phyloP scores from a whole-genome alignment of 306 rosid genomes.

The Sphenostylis stenocarpa region DNA sequence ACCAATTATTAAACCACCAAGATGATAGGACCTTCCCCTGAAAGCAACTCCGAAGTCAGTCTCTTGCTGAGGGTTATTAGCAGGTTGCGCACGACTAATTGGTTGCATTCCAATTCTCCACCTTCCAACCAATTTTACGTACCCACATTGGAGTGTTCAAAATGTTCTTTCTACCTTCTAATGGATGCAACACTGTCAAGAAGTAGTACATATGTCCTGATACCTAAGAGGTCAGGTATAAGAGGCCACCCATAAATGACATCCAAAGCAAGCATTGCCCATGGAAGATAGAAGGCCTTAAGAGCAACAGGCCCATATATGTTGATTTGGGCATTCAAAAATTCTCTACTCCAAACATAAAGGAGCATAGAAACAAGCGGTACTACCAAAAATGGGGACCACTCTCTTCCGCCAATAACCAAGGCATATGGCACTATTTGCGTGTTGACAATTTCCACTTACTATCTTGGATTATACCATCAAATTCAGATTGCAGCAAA shows the following conservation, averaged over 20 bases:
- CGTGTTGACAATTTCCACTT: no score
- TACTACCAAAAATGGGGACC: constrained; percentile 64
- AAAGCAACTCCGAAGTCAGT: constrained; percentile 61
- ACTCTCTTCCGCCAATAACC: no score
- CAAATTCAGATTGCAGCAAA: no score
- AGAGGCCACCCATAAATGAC: constrained; percentile 78
- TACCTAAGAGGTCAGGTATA: constrained; percentile 74
- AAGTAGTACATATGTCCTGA: constrained; percentile 94
- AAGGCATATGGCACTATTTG: no score
- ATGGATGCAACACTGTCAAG: constrained; percentile 91
- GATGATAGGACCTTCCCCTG: constrained; percentile 86
- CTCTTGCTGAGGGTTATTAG: constrained; percentile 47
- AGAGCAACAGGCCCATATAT: constrained; percentile 88
- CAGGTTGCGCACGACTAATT: constrained; percentile 46
- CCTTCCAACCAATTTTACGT: constrained; percentile 67
- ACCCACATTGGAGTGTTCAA: constrained; percentile 86
- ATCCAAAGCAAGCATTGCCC: constrained; percentile 96
- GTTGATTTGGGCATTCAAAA: constrained; percentile 80
- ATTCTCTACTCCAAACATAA: constrained; percentile 97
- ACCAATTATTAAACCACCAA: no score
- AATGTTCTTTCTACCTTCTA: constrained; percentile 80
- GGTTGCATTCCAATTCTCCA: constrained; percentile 74
- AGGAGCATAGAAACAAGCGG: constrained; percentile 95
- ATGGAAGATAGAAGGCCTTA: constrained; percentile 98
- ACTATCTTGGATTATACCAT: no score